Percentiles rank a stretch among this genome's conserved stretches.
Evolutionary conservation across 257 asterid genomes (phyloP).

Genomic region (Lycium ferocissimum): DNA sequence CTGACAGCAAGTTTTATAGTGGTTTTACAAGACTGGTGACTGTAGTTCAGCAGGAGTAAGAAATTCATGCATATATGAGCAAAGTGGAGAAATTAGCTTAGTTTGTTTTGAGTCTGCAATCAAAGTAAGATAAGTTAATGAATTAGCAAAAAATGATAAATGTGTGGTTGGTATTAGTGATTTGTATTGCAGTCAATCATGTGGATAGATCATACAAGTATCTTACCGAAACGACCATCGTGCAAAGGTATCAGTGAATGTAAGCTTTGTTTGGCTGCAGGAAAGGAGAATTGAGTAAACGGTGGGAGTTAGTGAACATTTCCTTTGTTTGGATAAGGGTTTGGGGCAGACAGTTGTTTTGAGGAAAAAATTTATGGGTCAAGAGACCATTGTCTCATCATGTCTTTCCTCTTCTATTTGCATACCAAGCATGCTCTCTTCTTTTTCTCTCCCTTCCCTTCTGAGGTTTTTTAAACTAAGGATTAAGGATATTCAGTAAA

Average conservation of each 20-base stretch:
- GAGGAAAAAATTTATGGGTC: conserved; percentile 1
- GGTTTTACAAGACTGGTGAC: neutral
- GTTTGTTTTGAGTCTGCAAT: neutral
- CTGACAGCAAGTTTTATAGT: neutral
- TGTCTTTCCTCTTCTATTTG: conserved; percentile 13
- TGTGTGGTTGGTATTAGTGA: too few relatives aligned
- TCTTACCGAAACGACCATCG: too few relatives aligned
- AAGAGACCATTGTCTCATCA: conserved; percentile 7
- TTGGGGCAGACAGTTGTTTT: too few relatives aligned
- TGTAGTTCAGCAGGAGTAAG: neutral
- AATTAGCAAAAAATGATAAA: neutral
- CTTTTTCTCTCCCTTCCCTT: neutral
- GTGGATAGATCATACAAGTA: too few relatives aligned
- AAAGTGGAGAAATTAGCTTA: neutral
- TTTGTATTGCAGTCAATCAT: too few relatives aligned
- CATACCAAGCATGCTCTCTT: neutral
- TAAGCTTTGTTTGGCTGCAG: too few relatives aligned
- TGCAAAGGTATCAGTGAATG: too few relatives aligned
- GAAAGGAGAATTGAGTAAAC: too few relatives aligned
- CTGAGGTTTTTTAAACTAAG: neutral
- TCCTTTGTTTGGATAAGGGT: too few relatives aligned
- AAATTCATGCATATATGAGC: neutral
- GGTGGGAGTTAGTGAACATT: too few relatives aligned
- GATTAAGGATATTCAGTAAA: neutral
- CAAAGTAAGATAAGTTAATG: neutral